Evolutionary conservation across 768 basidiomycete genomes (phyloP).

Genomic region (Royoungia palumana): DNA sequence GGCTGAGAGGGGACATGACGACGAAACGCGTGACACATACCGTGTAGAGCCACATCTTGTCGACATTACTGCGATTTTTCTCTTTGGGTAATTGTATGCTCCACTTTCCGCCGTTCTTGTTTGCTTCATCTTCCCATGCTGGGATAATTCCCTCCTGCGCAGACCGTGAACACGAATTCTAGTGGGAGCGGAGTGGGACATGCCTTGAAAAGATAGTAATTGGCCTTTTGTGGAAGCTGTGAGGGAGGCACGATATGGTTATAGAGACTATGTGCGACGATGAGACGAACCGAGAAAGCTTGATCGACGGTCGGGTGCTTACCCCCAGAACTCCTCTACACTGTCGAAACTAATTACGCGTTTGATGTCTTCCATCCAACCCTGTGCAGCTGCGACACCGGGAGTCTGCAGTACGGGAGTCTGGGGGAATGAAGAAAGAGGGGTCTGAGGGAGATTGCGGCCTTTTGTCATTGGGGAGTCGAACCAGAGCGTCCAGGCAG

Average conservation of each 20-base stretch:
- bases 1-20: conserved; percentile 1
- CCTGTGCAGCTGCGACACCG: conserved; percentile 67
- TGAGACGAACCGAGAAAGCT: conserved; percentile 6
- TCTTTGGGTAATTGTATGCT: conserved; percentile 95
- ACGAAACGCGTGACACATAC: conserved; percentile 40
- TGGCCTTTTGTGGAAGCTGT: conserved; percentile 90
- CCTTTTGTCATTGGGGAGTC: conserved; percentile 92
- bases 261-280: conserved; percentile 59
- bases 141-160: conserved; percentile 89
- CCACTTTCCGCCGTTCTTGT: conserved; percentile 98
- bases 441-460: conserved; percentile 83
- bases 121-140: conserved; percentile 96
- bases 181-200: conserved; percentile 18
- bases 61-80: conserved; percentile 80
- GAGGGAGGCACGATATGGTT: conserved; percentile 98
- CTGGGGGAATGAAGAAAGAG: conserved; percentile 71
- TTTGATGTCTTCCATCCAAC: conserved; percentile 99
- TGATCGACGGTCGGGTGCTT: conserved; percentile 28
- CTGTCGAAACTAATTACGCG: conserved; percentile 94
- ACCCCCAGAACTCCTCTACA: conserved; percentile 99
- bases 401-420: conserved; percentile 75
- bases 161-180: conserved; percentile 4
- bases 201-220: conserved; percentile 98
- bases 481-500: conserved; percentile 97
- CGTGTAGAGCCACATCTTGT: conserved; percentile 98